A percentile compares a stretch with the other conserved stretches of the same genome.
These are phyloP conservation scores for Wallemia ichthyophaga DNA, from an alignment of 1,284 basidiomycete species.

Conservation along the genomic window DNA sequence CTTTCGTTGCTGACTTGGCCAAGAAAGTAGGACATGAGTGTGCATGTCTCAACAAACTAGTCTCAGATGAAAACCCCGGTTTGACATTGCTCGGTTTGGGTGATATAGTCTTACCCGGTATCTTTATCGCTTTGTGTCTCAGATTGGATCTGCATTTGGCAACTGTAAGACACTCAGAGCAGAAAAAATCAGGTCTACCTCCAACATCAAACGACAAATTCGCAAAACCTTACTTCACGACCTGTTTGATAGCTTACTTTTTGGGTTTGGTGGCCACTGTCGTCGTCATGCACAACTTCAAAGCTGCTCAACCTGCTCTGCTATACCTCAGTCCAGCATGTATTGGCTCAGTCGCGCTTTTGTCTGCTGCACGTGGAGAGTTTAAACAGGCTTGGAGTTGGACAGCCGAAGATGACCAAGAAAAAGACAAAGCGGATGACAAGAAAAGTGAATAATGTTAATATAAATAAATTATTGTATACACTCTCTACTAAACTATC, in stretches of 20 bases:
- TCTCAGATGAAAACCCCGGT: conserved; percentile 23
- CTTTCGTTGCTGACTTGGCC: background rate
- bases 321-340: conserved; percentile 41
- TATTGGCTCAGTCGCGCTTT: conserved; percentile 17
- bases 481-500: too few species aligned
- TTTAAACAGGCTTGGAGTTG: conserved; percentile 12
- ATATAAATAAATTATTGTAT: too few species aligned
- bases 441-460: conserved; percentile 9
- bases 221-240: conserved; percentile 45
- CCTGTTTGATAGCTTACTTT: conserved; percentile 44
- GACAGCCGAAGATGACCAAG: conserved; percentile 8
- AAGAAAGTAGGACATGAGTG: conserved; percentile 1
- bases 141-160: conserved; percentile 43
- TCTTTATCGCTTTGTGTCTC: conserved; percentile 59
- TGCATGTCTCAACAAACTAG: conserved; percentile 22
- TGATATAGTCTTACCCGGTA: conserved; percentile 24
- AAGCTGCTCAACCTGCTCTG: conserved; percentile 63
- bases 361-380: conserved; percentile 16
- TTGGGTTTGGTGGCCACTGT: conserved; percentile 49
- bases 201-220: conserved; percentile 16
- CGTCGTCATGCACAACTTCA: conserved; percentile 53
- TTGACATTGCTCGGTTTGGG: conserved; percentile 81
- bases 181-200: conserved; percentile 8
- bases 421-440: conserved; percentile 8
- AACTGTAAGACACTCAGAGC: conserved; percentile 13